phyloP scores from a whole-genome alignment of 179 eudicot genomes.

The Beta macrorhiza region DNA sequence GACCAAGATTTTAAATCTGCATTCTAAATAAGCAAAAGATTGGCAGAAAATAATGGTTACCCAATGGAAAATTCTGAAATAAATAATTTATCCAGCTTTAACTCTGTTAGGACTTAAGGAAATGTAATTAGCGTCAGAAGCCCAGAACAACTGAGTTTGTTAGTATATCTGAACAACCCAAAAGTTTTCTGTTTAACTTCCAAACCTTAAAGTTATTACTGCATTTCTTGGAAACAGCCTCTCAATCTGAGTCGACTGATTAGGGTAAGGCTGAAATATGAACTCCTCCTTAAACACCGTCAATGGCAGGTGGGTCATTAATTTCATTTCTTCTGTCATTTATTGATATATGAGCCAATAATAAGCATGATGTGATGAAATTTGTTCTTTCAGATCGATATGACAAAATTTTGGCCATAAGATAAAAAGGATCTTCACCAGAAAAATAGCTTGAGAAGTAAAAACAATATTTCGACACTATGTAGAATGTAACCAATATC shows the following conservation, averaged over 20 bases:
- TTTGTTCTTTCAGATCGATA: neutral
- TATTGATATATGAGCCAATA: neutral
- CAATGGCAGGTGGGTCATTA: too few relatives aligned
- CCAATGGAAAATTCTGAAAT: neutral
- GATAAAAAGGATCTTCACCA: neutral
- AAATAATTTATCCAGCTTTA: neutral
- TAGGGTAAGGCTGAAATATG: neutral
- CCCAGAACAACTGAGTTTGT: neutral
- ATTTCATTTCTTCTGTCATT: too few relatives aligned
- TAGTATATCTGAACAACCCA: neutral
- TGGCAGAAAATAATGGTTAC: neutral
- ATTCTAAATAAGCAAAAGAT: neutral
- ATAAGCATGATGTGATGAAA: neutral
- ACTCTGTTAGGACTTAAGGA: neutral
- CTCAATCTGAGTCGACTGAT: neutral
- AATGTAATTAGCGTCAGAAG: too few relatives aligned
- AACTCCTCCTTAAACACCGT: neutral
- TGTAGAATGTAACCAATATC: neutral
- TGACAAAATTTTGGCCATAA: neutral
- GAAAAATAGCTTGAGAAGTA: neutral
- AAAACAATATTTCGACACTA: neutral
- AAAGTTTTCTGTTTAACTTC: neutral
- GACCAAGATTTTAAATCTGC: slow-evolving; percentile 2
- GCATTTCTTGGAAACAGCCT: neutral
- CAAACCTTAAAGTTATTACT: neutral